Conservation (phyloP, 371 early-diverging fungal species). For the Lichtheimia ramosa region DNA sequence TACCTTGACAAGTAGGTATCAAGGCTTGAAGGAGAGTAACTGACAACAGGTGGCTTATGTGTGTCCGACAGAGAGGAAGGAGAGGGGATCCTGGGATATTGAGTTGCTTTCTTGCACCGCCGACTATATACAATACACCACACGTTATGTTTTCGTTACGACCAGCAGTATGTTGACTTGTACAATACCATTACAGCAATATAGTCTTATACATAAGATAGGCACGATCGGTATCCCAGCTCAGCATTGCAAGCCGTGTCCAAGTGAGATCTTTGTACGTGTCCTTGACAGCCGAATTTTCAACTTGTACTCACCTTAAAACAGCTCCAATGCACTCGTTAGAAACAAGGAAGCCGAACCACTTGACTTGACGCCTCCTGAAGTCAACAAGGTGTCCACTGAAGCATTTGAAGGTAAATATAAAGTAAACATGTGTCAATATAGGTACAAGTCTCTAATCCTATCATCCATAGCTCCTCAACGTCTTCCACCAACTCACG, state of each 20-base stretch:
- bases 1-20: no score
- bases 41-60: no score
- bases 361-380: background rate
- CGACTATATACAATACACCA: background rate
- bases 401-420: background rate
- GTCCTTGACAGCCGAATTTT: background rate
- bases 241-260: background rate
- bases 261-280: slow-evolving; percentile 1
- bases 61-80: no score
- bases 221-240: background rate
- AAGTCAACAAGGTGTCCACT: background rate
- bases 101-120: background rate
- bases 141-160: background rate
- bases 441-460: no score
- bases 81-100: background rate
- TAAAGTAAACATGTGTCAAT: no score
- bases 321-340: background rate
- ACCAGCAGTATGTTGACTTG: background rate
- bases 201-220: background rate
- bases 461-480: slow-evolving; percentile 21
- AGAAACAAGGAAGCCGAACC: background rate
- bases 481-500: slow-evolving; percentile 55
- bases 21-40: no score
- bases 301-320: no score
- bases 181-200: no score